Conservation (phyloP, 2,329 filamentous ascomycete species). For the Alternaria infectoria region DNA sequence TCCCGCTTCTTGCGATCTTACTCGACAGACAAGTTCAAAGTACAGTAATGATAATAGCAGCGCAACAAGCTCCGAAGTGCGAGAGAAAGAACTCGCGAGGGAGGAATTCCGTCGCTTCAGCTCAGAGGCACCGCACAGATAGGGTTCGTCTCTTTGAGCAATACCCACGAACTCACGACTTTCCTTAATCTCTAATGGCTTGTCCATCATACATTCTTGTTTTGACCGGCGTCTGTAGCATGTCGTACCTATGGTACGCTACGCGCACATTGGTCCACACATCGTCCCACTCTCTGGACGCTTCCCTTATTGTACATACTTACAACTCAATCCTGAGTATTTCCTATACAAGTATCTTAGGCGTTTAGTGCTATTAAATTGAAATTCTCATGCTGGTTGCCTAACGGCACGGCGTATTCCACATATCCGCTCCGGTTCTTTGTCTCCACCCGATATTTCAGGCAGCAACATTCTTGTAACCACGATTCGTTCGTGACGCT, state of each 20-base stretch:
- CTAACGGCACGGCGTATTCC: not conserved
- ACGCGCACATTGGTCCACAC: not conserved
- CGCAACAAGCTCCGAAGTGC: slow-evolving; percentile 17
- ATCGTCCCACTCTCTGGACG: not conserved
- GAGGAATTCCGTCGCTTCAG: slow-evolving; percentile 29
- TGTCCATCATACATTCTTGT: not conserved
- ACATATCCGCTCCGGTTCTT: slow-evolving; percentile 8
- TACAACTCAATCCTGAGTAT: not conserved
- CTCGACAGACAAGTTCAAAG: not conserved
- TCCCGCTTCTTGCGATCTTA: not conserved
- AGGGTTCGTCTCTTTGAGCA: not conserved
- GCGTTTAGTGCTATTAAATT: not conserved
- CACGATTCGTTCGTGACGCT: not conserved
- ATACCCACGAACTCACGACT: not conserved
- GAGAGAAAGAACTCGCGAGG: slow-evolving; percentile 17
- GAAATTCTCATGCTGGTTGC: not conserved
- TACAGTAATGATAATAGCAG: slow-evolving; percentile 11
- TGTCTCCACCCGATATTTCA: not conserved
- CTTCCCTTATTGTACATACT: not conserved
- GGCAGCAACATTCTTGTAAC: slow-evolving; percentile 5
- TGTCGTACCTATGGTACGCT: not conserved
- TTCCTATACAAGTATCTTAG: not conserved
- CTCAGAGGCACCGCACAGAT: slow-evolving; percentile 20
- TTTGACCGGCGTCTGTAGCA: not conserved
- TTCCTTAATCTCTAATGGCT: not conserved